These are phyloP conservation scores for Ceratocystis albifundus DNA, from an alignment of 2,329 filamentous ascomycete genomes.

Conservation along the genomic window DNA sequence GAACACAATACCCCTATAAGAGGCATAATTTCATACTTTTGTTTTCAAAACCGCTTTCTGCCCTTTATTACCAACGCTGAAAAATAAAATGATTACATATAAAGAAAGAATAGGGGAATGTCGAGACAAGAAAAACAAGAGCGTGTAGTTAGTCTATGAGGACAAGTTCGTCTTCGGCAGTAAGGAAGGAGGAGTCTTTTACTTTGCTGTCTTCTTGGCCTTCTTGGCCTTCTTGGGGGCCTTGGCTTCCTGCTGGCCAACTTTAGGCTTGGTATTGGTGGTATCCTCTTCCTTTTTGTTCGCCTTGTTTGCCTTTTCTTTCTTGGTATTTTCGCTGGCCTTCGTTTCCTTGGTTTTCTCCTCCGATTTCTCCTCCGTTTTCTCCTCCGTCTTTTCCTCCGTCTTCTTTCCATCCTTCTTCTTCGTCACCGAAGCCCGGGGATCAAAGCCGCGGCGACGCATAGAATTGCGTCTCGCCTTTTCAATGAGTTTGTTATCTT, in stretches of 20 bases:
- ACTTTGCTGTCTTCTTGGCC: constrained; percentile 23
- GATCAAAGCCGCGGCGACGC: constrained; percentile 63
- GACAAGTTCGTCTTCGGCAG: constrained; percentile 3
- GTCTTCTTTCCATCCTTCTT: constrained; percentile 22
- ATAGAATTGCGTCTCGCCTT: constrained; percentile 62
- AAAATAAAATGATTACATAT: constrained; percentile 14
- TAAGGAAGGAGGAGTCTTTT: background rate
- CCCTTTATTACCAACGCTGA: constrained; percentile 21
- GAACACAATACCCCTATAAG: too few species aligned
- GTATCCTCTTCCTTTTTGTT: constrained; percentile 23
- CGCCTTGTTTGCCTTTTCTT: constrained; percentile 15
- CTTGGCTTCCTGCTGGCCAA: constrained; percentile 22
- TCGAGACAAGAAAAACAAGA: background rate
- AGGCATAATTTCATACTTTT: background rate
- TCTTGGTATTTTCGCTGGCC: constrained; percentile 16
- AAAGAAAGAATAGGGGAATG: constrained; percentile 5
- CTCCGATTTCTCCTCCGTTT: constrained; percentile 18
- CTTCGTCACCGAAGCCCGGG: constrained; percentile 36
- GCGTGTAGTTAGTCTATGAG: too few species aligned
- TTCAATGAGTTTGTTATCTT: constrained; percentile 59
- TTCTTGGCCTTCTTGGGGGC: constrained; percentile 23
- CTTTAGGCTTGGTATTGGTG: constrained; percentile 9
- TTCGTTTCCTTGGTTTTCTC: constrained; percentile 21
- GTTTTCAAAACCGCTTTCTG: constrained; percentile 25
- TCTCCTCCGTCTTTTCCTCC: constrained; percentile 23